phyloP scores from a whole-genome alignment of 2,329 filamentous ascomycete species.

The Colletotrichum costaricense region DNA sequence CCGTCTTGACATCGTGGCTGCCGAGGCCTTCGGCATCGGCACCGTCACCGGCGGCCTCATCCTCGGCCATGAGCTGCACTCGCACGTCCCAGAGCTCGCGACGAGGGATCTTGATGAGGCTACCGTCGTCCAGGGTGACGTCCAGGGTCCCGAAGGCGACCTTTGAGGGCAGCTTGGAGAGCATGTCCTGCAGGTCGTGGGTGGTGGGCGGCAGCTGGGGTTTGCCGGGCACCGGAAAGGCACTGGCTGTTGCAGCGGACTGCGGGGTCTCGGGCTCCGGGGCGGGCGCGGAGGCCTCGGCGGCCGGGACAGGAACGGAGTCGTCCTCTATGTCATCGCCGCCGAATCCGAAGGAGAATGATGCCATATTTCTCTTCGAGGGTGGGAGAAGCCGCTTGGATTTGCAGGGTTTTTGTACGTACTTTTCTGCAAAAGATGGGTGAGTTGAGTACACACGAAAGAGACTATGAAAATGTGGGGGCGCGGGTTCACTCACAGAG shows the following conservation, averaged over 20 bases:
- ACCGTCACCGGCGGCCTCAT: constrained; percentile 54
- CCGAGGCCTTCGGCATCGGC: constrained; percentile 65
- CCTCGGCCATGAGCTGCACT: constrained; percentile 83
- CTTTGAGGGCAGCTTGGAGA: constrained; percentile 76
- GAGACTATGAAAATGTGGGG: constrained; percentile 29
- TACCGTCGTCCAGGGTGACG: constrained; percentile 69
- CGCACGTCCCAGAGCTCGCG: constrained; percentile 86
- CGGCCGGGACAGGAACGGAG: constrained; percentile 2
- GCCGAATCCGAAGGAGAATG: constrained; percentile 71
- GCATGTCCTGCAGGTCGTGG: constrained; percentile 62
- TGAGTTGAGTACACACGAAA: not conserved
- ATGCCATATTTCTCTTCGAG: constrained; percentile 42
- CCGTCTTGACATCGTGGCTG: constrained; percentile 80
- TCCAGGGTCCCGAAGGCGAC: constrained; percentile 74
- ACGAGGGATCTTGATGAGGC: constrained; percentile 69
- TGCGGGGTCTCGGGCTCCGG: constrained; percentile 39
- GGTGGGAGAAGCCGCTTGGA: constrained; percentile 10
- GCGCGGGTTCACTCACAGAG: constrained; percentile 17
- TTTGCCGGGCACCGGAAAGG: constrained; percentile 72
- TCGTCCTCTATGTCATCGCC: constrained; percentile 73
- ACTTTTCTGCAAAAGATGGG: not conserved
- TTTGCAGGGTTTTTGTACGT: constrained; percentile 27
- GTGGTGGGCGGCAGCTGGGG: constrained; percentile 65
- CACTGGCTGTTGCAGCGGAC: constrained; percentile 49
- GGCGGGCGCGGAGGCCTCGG: constrained; percentile 39